Percentiles rank a stretch among this genome's conserved stretches.
These are phyloP conservation scores for Adiantum capillusveneris DNA, from an alignment of 75 land plant genomes.

Conservation along the genomic window DNA sequence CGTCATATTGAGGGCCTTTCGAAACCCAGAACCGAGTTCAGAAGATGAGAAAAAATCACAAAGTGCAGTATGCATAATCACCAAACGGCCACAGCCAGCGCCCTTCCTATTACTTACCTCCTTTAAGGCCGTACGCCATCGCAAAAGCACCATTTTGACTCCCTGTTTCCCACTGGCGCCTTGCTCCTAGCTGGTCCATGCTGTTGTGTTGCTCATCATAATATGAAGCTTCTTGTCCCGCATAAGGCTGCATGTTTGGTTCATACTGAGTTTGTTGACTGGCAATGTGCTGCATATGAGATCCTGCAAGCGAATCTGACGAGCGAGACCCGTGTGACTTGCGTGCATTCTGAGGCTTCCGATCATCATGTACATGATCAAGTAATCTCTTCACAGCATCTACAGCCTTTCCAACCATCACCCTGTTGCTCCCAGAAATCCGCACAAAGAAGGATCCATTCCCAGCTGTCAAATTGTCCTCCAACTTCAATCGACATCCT, in stretches of 20 bases:
- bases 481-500: conserved; percentile 76
- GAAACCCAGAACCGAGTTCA: conserved; percentile 4
- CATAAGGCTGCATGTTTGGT: conserved; percentile 33
- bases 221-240: conserved; percentile 18
- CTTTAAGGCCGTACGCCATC: conserved; percentile 51
- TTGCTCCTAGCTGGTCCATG: conserved; percentile 58
- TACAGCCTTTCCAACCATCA: conserved; percentile 69
- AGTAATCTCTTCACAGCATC: conserved; percentile 81
- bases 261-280: conserved; percentile 48
- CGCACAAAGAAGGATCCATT: conserved; percentile 75
- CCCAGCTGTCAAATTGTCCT: conserved; percentile 28
- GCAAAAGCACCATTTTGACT: conserved; percentile 29
- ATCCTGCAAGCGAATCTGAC: conserved; percentile 17
- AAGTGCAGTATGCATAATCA: conserved; percentile 19
- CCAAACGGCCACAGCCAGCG: no score
- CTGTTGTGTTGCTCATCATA: conserved; percentile 49
- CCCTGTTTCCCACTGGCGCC: conserved; percentile 20
- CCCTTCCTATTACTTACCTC: conserved; percentile 21
- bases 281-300: conserved; percentile 43
- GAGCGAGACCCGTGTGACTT: conserved; percentile 28
- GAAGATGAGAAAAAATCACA: conserved; percentile 30
- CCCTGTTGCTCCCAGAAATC: conserved; percentile 73
- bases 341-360: conserved; percentile 34
- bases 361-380: conserved; percentile 58
- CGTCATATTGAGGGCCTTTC: conserved; percentile 18